Base-by-base conservation (phyloP, 2,329 filamentous ascomycete genomes). In the Fusarium mundagurra region DNA sequence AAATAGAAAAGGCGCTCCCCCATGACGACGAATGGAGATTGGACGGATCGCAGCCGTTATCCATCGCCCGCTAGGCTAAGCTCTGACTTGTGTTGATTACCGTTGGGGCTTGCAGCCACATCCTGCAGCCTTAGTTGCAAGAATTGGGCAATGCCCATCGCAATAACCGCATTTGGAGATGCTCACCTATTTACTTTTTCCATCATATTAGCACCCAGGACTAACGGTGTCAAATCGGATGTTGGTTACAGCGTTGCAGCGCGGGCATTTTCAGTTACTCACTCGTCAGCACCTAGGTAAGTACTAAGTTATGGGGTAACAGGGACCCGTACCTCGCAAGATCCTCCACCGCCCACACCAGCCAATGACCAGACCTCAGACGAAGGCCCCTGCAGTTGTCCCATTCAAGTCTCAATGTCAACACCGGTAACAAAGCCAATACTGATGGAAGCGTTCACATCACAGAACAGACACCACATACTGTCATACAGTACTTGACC, bases 231-330 rank as follows among this genome's bases (percentile, higher is more conserved):
- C 43, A 59, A 65, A 64, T 73, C 57, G 54, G 53, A 62, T 67
- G 62, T 58, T 70, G 34, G 43, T 61, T 68, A 60, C 74, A 69
- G 72, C 59, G 55, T 77, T 64, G 53, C 58, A 58, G 55, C 58
- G 47, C 55, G 50, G 61, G 22, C 31, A 66, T 54, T 68, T 54
- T 38, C 51, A 71, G 67, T 58, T 73, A 22, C 44, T 74, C 55
- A 58, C 50, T 65, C 64, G 60, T 64, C 62, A 69, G 67, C 68
- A 73, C 58, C 54, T 45, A 71, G n/a, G n/a, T n/a, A n/a, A n/a
- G n/a, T n/a, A n/a, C n/a, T n/a, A n/a, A n/a, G 48, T 63, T 50
- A 45, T 45, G 57, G 43, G 24, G 41, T 38, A 48, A 31, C 14
- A 59, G 27, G 57, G 20, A 59, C 24, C 43, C 22, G 24, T 31